Evolutionary conservation across 495 filamentous ascomycete species (phyloP).

Genomic region (Penicillium paxilli): DNA sequence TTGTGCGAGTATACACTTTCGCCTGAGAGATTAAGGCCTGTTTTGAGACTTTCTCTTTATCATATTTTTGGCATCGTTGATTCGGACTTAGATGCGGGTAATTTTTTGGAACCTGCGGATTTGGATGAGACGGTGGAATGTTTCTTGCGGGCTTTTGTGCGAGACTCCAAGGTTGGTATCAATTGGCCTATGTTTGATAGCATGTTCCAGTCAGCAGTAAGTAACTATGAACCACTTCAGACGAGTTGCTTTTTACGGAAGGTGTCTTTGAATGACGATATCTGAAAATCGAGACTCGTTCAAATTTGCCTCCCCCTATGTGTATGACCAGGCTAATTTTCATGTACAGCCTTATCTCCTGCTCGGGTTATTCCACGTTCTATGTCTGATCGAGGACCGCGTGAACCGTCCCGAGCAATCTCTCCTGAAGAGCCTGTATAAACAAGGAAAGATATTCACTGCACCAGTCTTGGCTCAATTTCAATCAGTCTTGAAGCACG

Average conservation of each 20-base stretch:
- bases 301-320: no score
- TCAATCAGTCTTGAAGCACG: not conserved
- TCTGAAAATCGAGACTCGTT: no score
- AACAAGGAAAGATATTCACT: not conserved
- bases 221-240: not conserved
- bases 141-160: not conserved
- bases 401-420: not conserved
- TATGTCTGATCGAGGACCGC: not conserved
- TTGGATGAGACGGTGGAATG: not conserved
- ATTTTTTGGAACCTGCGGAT: not conserved
- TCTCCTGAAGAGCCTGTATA: not conserved
- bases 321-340: no score
- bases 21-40: not conserved
- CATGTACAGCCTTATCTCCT: not conserved
- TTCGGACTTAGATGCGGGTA: no score
- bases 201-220: not conserved
- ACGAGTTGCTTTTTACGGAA: no score
- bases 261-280: no score
- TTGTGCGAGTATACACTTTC: not conserved
- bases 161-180: not conserved
- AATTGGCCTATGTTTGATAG: conserved; percentile 6
- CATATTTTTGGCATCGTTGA: not conserved
- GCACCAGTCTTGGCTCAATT: not conserved
- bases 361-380: not conserved
- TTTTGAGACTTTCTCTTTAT: not conserved